These are phyloP conservation scores for Umbelopsis sp. DNA, from an alignment of 192 early-diverging fungal species.

Conservation along the genomic window DNA sequence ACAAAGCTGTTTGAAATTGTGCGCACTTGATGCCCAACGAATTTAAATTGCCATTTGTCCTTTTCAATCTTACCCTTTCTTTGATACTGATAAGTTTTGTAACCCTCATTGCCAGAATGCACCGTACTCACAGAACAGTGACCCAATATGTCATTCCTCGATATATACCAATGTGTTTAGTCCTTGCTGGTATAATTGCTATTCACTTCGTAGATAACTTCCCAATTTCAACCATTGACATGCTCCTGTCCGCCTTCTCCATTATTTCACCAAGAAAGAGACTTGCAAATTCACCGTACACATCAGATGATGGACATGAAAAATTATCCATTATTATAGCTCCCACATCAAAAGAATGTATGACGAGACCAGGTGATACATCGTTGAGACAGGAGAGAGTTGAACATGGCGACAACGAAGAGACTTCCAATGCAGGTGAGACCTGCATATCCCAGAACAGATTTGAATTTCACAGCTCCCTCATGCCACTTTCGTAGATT, in stretches of 20 bases:
- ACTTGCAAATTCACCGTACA: neutral
- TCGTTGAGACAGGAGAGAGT: neutral
- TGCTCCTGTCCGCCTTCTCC: neutral
- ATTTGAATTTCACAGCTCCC: neutral
- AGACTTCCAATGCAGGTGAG: neutral
- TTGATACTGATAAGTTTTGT: neutral
- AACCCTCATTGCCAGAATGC: neutral
- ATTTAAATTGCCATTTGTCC: neutral
- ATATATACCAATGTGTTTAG: constrained; percentile 12
- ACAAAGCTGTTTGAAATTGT: constrained; percentile 6
- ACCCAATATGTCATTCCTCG: constrained; percentile 9
- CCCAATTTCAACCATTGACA: constrained; percentile 8
- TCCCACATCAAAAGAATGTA: neutral
- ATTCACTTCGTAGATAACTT: constrained; percentile 13
- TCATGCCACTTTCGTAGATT: neutral
- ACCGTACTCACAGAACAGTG: neutral
- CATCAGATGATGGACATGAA: neutral
- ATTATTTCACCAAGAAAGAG: neutral
- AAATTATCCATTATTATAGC: neutral
- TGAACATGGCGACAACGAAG: neutral
- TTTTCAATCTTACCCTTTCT: neutral
- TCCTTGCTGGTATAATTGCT: constrained; percentile 7
- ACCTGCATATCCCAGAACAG: neutral
- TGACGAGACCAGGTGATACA: neutral
- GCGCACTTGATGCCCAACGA: neutral